Evolutionary conservation across 805 yeast species (phyloP).

Genomic region (Myxozyma lipomycoides): DNA sequence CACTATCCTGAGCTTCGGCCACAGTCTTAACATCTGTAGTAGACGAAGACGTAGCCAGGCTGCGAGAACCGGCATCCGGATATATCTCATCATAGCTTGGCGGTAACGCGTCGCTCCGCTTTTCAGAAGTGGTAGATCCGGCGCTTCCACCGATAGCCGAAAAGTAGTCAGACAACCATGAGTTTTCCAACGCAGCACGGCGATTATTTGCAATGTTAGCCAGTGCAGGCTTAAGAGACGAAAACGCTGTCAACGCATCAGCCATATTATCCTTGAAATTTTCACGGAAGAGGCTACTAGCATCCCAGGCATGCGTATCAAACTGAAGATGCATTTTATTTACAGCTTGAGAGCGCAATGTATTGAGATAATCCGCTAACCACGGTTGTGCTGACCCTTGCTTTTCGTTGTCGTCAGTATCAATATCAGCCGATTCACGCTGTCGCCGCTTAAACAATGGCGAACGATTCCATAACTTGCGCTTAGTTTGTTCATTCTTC

Average conservation of each 20-base stretch:
- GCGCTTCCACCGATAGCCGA: constrained; percentile 1
- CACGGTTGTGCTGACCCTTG: constrained; percentile 10
- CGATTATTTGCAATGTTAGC: constrained; percentile 16
- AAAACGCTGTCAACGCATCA: constrained; percentile 22
- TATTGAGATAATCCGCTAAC: constrained; percentile 17
- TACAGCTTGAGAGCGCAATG: constrained; percentile 18
- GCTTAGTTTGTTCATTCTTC: not conserved
- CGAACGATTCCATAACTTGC: not conserved
- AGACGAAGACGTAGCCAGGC: constrained; percentile 1
- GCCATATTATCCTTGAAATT: constrained; percentile 9
- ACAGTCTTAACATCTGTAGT: constrained; percentile 21
- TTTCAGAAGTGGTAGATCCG: not conserved
- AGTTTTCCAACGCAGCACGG: constrained; percentile 24
- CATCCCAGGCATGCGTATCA: constrained; percentile 20
- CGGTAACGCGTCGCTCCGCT: constrained; percentile 8
- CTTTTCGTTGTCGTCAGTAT: constrained; percentile 7
- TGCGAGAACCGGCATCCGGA: constrained; percentile 17
- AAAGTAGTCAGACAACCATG: constrained; percentile 22
- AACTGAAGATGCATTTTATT: constrained; percentile 17
- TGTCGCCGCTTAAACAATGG: not conserved
- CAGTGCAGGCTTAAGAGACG: constrained; percentile 19
- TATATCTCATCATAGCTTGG: constrained; percentile 27
- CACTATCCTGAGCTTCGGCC: constrained; percentile 13
- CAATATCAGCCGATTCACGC: not conserved
- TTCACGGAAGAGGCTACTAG: constrained; percentile 12